Percentiles rank a stretch among this genome's conserved stretches.
These are phyloP conservation scores for Actinomucor elegans DNA, from an alignment of 371 early-diverging fungal species.

Conservation along the genomic window DNA sequence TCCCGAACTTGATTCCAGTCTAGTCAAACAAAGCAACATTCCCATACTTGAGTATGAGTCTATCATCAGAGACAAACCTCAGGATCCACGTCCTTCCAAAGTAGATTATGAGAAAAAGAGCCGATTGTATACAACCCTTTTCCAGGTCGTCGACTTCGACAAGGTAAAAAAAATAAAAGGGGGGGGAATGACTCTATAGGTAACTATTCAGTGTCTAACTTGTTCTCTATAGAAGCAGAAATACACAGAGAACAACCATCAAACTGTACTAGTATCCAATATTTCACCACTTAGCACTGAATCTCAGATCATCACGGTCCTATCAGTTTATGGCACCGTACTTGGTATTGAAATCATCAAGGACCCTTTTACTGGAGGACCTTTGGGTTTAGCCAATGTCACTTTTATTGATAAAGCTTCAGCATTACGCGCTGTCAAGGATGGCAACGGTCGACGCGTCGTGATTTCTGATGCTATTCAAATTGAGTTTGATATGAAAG, in stretches of 20 bases:
- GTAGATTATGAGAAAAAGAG: no score
- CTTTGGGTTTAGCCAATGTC: constrained; percentile 47
- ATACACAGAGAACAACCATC: not conserved
- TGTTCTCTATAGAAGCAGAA: not conserved
- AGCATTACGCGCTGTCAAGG: constrained; percentile 46
- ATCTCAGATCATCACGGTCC: constrained; percentile 36
- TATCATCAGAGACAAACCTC: no score
- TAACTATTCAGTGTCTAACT: no score
- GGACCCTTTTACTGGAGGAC: constrained; percentile 44
- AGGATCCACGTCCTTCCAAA: no score
- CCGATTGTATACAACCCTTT: not conserved
- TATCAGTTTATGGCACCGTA: constrained; percentile 53
- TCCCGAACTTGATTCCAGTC: constrained; percentile 11
- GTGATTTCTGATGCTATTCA: constrained; percentile 45
- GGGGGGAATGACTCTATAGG: no score
- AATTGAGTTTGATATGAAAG: constrained; percentile 56
- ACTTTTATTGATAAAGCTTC: constrained; percentile 31
- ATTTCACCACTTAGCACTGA: constrained; percentile 38
- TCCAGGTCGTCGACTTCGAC: no score
- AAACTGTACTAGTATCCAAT: constrained; percentile 27
- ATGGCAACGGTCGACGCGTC: constrained; percentile 52
- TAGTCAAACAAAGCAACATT: not conserved
- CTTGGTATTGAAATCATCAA: constrained; percentile 46
- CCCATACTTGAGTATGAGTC: not conserved
- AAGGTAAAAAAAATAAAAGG: no score